phyloP scores from a whole-genome alignment of 495 filamentous ascomycete genomes.

The Penicillium taxi region DNA sequence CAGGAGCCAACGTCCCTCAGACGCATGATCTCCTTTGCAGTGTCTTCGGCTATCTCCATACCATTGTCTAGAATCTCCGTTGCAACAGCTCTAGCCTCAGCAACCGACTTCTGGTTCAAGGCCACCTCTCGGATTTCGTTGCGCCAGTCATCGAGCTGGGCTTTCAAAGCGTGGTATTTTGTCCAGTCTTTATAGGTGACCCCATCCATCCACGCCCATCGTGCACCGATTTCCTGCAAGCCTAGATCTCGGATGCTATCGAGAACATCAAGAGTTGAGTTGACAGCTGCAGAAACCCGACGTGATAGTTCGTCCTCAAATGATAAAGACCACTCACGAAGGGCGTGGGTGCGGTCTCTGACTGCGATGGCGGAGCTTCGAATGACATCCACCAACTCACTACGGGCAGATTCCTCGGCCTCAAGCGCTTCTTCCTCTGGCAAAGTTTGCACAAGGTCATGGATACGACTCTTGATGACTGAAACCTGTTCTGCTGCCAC shows the following conservation, averaged over 20 bases:
- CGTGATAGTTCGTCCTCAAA: constrained; percentile 63
- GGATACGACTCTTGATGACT: constrained; percentile 59
- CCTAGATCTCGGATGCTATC: constrained; percentile 80
- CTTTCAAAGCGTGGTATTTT: constrained; percentile 79
- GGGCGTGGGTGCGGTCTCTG: constrained; percentile 69
- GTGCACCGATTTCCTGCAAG: constrained; percentile 90
- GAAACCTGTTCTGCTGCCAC: constrained; percentile 53
- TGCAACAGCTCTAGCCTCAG: constrained; percentile 58
- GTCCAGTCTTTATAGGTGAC: constrained; percentile 96
- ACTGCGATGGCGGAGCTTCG: constrained; percentile 67
- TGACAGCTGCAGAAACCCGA: constrained; percentile 64
- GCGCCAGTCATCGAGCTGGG: constrained; percentile 76
- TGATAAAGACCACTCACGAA: constrained; percentile 68
- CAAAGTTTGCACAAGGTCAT: constrained; percentile 48
- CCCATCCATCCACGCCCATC: constrained; percentile 95
- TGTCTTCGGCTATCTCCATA: constrained; percentile 70
- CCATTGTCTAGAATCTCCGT: constrained; percentile 64
- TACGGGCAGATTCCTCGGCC: constrained; percentile 49
- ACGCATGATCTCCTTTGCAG: constrained; percentile 73
- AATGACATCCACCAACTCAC: constrained; percentile 56
- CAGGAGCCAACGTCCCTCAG: constrained; percentile 79
- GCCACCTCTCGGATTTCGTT: constrained; percentile 67
- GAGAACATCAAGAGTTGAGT: constrained; percentile 74
- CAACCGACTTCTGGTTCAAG: constrained; percentile 61
- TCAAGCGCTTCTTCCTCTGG: constrained; percentile 46